Percentiles rank a stretch among this genome's conserved stretches.
Evolutionary conservation across 176 grass and related monocot species (phyloP).

Genomic region (Miscanthus lutarioriparius): DNA sequence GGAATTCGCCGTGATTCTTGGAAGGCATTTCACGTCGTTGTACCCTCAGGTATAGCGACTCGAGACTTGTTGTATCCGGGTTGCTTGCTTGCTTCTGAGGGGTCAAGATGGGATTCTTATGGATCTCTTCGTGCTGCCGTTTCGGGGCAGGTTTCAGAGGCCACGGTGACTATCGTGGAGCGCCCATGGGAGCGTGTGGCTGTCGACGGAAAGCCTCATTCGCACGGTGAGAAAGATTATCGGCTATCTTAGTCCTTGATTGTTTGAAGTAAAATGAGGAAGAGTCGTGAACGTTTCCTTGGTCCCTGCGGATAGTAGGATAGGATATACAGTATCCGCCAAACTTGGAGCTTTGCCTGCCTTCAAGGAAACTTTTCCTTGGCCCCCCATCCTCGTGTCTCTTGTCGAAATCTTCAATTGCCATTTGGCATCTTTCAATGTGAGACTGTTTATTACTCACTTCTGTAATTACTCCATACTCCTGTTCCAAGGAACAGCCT

Average conservation of each 20-base stretch:
- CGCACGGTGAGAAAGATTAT: conserved; percentile 61
- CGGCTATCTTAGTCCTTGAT: not conserved
- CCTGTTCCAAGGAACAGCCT: not conserved
- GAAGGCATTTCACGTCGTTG: conserved; percentile 65
- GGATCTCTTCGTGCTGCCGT: not conserved
- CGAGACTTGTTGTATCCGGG: not conserved
- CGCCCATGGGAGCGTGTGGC: conserved; percentile 89
- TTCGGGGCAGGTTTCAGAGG: conserved; percentile 57
- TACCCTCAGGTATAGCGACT: conserved; percentile 65
- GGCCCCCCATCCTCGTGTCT: not conserved
- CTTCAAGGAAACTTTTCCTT: not conserved
- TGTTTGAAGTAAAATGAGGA: not conserved
- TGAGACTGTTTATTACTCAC: not conserved
- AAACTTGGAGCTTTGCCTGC: not conserved
- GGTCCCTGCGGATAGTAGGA: not conserved
- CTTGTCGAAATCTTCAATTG: not conserved
- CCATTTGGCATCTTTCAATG: not conserved
- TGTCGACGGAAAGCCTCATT: conserved; percentile 71
- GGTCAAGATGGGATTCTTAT: not conserved
- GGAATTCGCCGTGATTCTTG: conserved; percentile 76
- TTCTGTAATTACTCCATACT: no score
- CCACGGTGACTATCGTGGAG: conserved; percentile 69
- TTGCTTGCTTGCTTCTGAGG: not conserved
- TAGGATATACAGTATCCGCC: not conserved
- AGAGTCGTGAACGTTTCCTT: not conserved